phyloP scores from a whole-genome alignment of 2,329 filamentous ascomycete genomes.

The Bipolaris gigantea region DNA sequence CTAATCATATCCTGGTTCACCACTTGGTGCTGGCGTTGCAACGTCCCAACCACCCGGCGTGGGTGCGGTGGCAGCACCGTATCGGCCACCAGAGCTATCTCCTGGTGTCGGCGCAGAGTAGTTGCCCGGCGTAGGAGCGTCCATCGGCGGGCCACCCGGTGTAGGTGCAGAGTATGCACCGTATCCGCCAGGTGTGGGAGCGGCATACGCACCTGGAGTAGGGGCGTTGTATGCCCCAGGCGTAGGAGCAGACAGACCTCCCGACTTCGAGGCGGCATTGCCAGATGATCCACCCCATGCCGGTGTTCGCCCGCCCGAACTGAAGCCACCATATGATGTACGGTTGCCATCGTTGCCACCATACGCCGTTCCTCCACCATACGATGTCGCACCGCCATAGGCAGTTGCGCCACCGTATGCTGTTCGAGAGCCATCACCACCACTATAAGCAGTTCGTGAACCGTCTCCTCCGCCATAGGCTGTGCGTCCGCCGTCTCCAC shows the following conservation, averaged over 20 bases:
- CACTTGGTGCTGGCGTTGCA: constrained; percentile 39
- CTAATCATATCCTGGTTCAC: constrained; percentile 32
- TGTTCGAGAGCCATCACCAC: constrained; percentile 47
- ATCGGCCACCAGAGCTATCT: constrained; percentile 28
- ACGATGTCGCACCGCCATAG: constrained; percentile 72
- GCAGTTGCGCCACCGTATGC: constrained; percentile 63
- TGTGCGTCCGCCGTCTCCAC: constrained; percentile 50
- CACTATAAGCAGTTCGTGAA: constrained; percentile 44
- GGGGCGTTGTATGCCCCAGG: constrained; percentile 42
- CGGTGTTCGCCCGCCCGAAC: constrained; percentile 53
- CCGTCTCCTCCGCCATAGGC: constrained; percentile 50
- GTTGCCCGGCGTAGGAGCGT: constrained; percentile 45
- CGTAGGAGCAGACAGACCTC: constrained; percentile 35
- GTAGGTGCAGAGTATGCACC: constrained; percentile 44
- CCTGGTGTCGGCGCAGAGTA: constrained; percentile 47
- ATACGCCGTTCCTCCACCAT: constrained; percentile 56
- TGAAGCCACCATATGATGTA: constrained; percentile 56
- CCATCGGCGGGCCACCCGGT: constrained; percentile 41
- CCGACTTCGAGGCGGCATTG: constrained; percentile 29
- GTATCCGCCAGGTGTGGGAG: constrained; percentile 40
- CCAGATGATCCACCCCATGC: constrained; percentile 60
- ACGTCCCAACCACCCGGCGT: constrained; percentile 64
- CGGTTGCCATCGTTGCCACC: constrained; percentile 43
- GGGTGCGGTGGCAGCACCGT: constrained; percentile 53
- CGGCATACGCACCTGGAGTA: constrained; percentile 43